Evolutionary conservation across 371 early-diverging fungal genomes (phyloP), one percentile per base, ranked within the genome.

Genomic region (Rhizopus arrhizus): DNA sequence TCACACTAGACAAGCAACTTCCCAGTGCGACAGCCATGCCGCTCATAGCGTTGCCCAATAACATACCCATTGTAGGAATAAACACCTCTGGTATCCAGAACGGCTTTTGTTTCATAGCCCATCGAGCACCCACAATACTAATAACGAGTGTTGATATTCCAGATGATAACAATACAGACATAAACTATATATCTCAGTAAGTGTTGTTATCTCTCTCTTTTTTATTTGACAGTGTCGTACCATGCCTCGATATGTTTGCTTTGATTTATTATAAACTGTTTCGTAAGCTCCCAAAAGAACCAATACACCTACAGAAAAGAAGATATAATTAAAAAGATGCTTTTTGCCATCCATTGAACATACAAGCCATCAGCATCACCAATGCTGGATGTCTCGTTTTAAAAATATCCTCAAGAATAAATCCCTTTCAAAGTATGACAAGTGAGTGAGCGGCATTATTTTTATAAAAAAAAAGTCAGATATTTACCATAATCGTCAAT

Each of bases 21-120:
- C 83, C 78, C 35, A 91, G 60, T 0, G 89, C 92, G 13, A 95
- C 80, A 0, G 94, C 87, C 62, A 91, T 84, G 3, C 87, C 91
- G 5, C 90, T 85, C 81, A 93, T 89, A 9, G 84, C 73, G 62
- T 91, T 91, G 35, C 93, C 95, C 7, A 93, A 75, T n/a, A 93
- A 63, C 86, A 93, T 89, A 12, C 95, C 95, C 16, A 94, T 71
- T 32, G 89, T 70, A 4, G 95, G 94, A 35, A 95, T 88, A 63
- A 91, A 95, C 47, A 88, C 78, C 35, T 82, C 84, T 7, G 94
- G 89, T 3, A 81, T 66, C 70, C 81, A 90, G 59, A 90, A 86
- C 0, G 91, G 92, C 6, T 77, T 56, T 47, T 89, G 86, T 5
- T 81, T 74, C 73, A 94, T 83, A 13, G 94, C 88, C 68, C 72